Conservation (phyloP, 129 eudicot species). For the Flaveria brownii region DNA sequence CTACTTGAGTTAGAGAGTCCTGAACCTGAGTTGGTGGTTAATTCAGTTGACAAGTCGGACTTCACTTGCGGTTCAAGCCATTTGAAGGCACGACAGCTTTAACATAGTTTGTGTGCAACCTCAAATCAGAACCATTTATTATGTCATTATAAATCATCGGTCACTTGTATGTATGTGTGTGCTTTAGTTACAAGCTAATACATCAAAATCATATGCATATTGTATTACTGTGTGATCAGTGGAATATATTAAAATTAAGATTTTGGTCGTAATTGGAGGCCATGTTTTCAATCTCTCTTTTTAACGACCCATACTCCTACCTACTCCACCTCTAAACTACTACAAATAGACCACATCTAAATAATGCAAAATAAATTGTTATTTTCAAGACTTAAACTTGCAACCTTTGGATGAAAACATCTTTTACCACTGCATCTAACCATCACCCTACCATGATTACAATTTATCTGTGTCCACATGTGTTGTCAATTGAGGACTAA, state of each 20-base stretch:
- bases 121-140: background rate
- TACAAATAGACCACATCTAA: no score
- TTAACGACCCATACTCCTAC: no score
- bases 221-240: background rate
- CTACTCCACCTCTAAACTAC: no score
- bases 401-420: no score
- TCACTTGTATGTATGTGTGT: conserved; percentile 2
- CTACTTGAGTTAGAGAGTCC: conserved; percentile 78
- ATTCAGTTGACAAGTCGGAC: conserved; percentile 66
- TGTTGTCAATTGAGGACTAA: background rate
- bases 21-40: conserved; percentile 55
- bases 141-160: background rate
- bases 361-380: no score
- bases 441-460: no score
- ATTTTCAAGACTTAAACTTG: no score
- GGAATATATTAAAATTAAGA: conserved; percentile 15
- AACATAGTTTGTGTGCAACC: conserved; percentile 6
- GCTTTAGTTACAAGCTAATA: conserved; percentile 1
- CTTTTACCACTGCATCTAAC: no score
- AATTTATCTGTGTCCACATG: background rate
- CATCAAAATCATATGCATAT: background rate
- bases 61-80: conserved; percentile 63
- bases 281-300: background rate
- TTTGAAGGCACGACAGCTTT: conserved; percentile 39
- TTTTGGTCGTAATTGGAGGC: conserved; percentile 17